Percentiles rank a stretch among this genome's conserved stretches.
These are phyloP conservation scores for Phytophthora hibernalis DNA, from an alignment of 352 stramenopile species.

Conservation along the genomic window DNA sequence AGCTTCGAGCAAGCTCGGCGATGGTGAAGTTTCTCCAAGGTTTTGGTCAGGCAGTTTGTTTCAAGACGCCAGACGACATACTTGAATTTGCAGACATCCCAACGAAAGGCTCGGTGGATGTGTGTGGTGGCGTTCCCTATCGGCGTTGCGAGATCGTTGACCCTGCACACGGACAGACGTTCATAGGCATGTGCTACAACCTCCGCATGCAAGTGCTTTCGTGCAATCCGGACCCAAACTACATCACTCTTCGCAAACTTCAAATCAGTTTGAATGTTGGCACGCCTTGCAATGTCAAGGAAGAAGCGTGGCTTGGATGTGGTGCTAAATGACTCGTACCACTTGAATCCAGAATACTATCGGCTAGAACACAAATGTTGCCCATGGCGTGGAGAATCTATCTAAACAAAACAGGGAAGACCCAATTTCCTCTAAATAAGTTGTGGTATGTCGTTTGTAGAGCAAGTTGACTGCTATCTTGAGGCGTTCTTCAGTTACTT, in stretches of 20 bases:
- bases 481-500: background rate
- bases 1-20: slow-evolving; percentile 6
- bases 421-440: too few species aligned
- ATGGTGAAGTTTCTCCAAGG: slow-evolving; percentile 15
- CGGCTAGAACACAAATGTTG: too few species aligned
- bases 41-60: slow-evolving; percentile 20
- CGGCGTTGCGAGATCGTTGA: slow-evolving; percentile 25
- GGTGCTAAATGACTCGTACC: too few species aligned
- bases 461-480: too few species aligned
- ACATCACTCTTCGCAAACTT: slow-evolving; percentile 24
- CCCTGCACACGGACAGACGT: slow-evolving; percentile 2
- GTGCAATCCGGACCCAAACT: slow-evolving; percentile 32
- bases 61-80: slow-evolving; percentile 20
- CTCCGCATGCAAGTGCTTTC: slow-evolving; percentile 33
- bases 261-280: slow-evolving; percentile 27
- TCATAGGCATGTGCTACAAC: slow-evolving; percentile 33
- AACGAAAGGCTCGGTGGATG: slow-evolving; percentile 27
- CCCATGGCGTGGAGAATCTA: too few species aligned
- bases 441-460: too few species aligned
- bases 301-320: slow-evolving; percentile 34
- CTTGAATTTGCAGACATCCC: slow-evolving; percentile 32
- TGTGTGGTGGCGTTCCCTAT: slow-evolving; percentile 24
- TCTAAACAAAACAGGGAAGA: too few species aligned
- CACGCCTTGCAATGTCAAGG: slow-evolving; percentile 14
- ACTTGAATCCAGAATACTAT: too few species aligned